Conservation (phyloP, 2,329 filamentous ascomycete species). For the Alternaria ethzedia region DNA sequence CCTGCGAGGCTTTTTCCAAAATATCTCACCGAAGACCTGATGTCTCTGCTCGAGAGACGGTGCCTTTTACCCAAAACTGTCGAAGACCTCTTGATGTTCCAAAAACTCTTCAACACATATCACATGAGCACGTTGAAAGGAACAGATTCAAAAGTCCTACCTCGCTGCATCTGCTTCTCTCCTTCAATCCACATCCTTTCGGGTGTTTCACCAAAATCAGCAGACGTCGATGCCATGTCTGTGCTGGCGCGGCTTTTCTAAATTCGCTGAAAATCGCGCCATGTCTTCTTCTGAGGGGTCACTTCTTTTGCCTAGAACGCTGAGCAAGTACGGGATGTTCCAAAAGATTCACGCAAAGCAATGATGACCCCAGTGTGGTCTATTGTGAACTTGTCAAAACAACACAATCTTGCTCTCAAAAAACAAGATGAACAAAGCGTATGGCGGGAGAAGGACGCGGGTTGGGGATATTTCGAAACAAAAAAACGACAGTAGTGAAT, state of each 20-base stretch:
- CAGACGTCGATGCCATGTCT: neutral
- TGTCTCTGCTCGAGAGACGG: neutral
- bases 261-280: too few species aligned
- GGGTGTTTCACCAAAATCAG: neutral
- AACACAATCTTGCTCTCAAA: too few species aligned
- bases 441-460: neutral
- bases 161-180: neutral
- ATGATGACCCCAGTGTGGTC: too few species aligned
- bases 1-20: neutral
- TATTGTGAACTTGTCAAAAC: too few species aligned
- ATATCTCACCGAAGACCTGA: rapidly evolving
- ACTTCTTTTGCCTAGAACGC: neutral
- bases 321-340: neutral
- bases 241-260: too few species aligned
- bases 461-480: too few species aligned
- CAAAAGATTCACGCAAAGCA: too few species aligned
- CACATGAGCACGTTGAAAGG: neutral
- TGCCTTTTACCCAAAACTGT: too few species aligned
- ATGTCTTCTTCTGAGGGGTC: neutral
- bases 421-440: too few species aligned
- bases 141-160: rapidly evolving
- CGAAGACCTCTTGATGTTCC: too few species aligned
- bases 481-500: too few species aligned
- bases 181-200: neutral
- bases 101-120: too few species aligned